These are phyloP conservation scores for Xylariaceae sp. DNA, from an alignment of 2,329 filamentous ascomycete genomes.

Conservation along the genomic window DNA sequence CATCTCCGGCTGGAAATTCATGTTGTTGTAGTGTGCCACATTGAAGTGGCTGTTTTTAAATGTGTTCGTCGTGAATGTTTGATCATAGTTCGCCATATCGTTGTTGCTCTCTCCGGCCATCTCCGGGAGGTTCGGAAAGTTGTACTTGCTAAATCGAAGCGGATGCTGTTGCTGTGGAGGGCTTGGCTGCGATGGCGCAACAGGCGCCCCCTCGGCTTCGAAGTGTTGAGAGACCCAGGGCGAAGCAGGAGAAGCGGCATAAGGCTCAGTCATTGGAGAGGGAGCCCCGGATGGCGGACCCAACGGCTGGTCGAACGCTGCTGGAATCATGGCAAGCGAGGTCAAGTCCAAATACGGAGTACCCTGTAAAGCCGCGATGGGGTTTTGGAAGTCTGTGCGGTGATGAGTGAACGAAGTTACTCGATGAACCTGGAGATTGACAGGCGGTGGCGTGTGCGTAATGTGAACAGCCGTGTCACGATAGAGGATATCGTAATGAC, in stretches of 20 bases:
- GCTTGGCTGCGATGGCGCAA: conserved; percentile 29
- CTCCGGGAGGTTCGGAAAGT: conserved; percentile 36
- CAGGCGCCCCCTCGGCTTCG: conserved; percentile 25
- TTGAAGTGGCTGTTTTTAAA: conserved; percentile 67
- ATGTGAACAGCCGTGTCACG: conserved; percentile 31
- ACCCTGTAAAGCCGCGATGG: conserved; percentile 36
- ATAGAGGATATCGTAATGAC: conserved; percentile 95
- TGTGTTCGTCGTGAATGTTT: conserved; percentile 51
- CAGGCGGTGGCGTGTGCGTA: conserved; percentile 27
- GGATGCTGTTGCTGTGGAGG: conserved; percentile 32
- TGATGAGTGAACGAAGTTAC: conserved; percentile 45
- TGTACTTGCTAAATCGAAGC: conserved; percentile 54
- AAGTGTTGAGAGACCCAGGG: conserved; percentile 37
- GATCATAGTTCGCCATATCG: conserved; percentile 30
- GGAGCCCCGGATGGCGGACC: conserved; percentile 29
- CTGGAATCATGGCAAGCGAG: conserved; percentile 45
- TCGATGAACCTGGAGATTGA: conserved; percentile 49
- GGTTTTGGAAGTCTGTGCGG: conserved; percentile 38
- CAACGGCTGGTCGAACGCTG: conserved; percentile 22
- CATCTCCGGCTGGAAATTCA: conserved; percentile 55
- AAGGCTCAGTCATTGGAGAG: conserved; percentile 32
- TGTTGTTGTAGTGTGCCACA: conserved; percentile 63
- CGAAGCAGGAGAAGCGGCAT: conserved; percentile 33
- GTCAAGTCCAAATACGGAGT: conserved; percentile 40
- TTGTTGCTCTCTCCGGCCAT: conserved; percentile 35